Conservation (phyloP, 2,329 filamentous ascomycete genomes). For the Aciculosporium take region DNA sequence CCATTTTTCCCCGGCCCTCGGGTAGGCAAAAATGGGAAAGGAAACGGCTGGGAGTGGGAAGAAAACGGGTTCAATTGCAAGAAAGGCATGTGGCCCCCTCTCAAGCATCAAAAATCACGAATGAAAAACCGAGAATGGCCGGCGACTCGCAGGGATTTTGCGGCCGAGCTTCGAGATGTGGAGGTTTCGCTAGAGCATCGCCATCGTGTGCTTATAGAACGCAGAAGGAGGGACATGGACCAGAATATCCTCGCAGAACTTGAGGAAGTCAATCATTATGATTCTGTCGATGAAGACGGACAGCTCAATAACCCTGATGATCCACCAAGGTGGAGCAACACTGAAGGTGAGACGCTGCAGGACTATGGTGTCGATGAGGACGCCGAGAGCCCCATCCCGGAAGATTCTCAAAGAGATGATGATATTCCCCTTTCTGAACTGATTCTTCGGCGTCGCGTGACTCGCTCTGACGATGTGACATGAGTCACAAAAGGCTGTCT, state of each 20-base stretch:
- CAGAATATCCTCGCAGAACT: conserved; percentile 32
- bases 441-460: conserved; percentile 38
- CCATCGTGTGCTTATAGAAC: conserved; percentile 32
- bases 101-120: conserved; percentile 46
- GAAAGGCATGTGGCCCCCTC: conserved; percentile 46
- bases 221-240: conserved; percentile 34
- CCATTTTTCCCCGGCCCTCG: conserved; percentile 44
- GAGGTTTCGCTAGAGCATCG: conserved; percentile 28
- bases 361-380: conserved; percentile 76
- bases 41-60: conserved; percentile 46
- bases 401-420: conserved; percentile 34
- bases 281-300: conserved; percentile 20
- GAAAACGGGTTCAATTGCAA: conserved; percentile 65
- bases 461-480: background rate
- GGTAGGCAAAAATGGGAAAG: conserved; percentile 24
- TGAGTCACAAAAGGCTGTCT: background rate
- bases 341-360: conserved; percentile 57
- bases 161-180: conserved; percentile 19
- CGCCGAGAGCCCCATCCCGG: conserved; percentile 29
- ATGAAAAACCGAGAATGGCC: conserved; percentile 26
- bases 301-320: conserved; percentile 48
- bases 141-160: conserved; percentile 21
- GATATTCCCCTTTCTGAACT: conserved; percentile 59
- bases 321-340: conserved; percentile 53
- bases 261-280: conserved; percentile 43